Evolutionary conservation across 78 protist genomes (phyloP), one percentile per base, ranked within the genome.

Genomic region (Dictyostelium firmibasis): DNA sequence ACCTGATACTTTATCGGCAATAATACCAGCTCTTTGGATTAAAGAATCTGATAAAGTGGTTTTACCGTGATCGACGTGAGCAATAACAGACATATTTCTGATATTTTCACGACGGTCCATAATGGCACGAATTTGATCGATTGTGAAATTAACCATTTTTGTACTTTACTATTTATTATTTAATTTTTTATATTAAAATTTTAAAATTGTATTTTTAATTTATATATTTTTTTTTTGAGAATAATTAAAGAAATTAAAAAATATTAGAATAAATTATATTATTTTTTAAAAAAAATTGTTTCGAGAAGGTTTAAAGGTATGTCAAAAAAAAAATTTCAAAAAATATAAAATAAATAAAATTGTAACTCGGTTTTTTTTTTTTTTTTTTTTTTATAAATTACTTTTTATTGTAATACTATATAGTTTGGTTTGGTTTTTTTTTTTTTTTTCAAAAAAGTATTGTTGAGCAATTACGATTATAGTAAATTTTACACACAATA

Each of bases 21-120:
- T 99, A 81, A 99, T 99, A 95, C 99, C 99, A 70, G 99, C 99
- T 83, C 96, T 97, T 38, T 97, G 84, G 79, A 99, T 95, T 38
- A 99, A 98, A 25, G 99, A 99, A 92, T 99, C 99, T 25, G 99
- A 99, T 13, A 99, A 93, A 31, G 99, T 99, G 67, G 99, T 97
- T 98, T 99, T 98, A 82, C 99, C 99, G 82, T 89, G 94, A 89
- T 93, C 98, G 95, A 97, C 98, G 92, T 93, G 99, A 70, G 99
- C 99, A 87, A 99, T 99, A 81, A 98, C 99, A 62, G 99, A 98
- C 98, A 99, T 98, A 97, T 98, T 98, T 20, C 99, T 98, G 92
- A 99, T 99, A 93, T 98, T 97, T 70, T 85, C 77, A 64, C 95
- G 91, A 82, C 88, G 67, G 93, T 98, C 98, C 99, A 98, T 98